Base-by-base conservation (phyloP, 2,329 filamentous ascomycete species). In the Botrytis cinerea region DNA sequence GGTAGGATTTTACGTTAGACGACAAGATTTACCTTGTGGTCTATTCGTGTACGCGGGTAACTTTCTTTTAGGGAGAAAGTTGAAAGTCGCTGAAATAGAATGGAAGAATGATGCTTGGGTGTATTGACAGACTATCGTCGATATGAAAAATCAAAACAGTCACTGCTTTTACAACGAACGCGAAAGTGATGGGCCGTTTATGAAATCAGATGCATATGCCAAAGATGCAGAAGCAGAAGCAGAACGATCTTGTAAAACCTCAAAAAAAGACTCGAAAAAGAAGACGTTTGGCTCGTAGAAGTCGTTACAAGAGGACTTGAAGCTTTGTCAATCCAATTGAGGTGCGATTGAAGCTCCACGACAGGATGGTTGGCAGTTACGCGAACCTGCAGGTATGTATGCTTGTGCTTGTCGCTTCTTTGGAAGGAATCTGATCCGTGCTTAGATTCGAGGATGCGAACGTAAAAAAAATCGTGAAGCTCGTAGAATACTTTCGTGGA, bases 261-360 rank as follows among this genome's bases (percentile, higher is more conserved):
- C 74, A 77, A 74, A 76, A 68, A 78, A 75, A 76, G 75, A 77
- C 75, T 80, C 75, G 75, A 76, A 75, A 80, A 75, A 78, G 72
- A 78, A 76, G 80, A 82, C 82, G 82, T 84, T 80, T 81, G 80
- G 79, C 78, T 84, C 83, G 82, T 84, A 80, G 82, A 82, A 81
- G 80, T 84, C 83, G 81, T 84, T 80, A 84, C 80, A 78, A 78
- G 70, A 75, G 77, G 78, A 76, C 75, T 77, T 77, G 75, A 78
- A 79, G 46, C 61, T 72, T 73, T 67, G 76, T 78, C 75, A 79
- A 78, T 78, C 76, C 80, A 80, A 81, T 80, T 79, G 79, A 77
- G 76, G 80, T 79, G 77, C 76, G 79, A 79, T 75, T 77, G 76
- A 77, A 80, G 77, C 77, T 80, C 78, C 78, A 80, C 78, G 78